Base-by-base conservation (phyloP, 257 asterid species). In the Craterostigma plantagineum region DNA sequence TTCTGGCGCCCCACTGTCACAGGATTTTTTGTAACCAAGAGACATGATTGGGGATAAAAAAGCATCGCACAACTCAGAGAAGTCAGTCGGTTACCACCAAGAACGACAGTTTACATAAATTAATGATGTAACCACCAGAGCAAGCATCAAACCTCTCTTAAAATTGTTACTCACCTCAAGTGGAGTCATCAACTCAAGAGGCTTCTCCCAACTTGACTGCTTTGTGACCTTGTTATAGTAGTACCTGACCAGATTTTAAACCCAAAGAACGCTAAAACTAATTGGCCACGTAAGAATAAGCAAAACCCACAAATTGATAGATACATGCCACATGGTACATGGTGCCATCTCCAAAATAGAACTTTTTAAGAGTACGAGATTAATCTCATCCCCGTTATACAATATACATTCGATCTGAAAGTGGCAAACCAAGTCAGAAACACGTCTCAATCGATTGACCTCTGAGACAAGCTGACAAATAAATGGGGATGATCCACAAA, bases 141-240 rank as follows among this genome's bases (percentile, higher is more conserved):
- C 45, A 11, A 8, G 16, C 16, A 41, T 11, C n/a, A n/a, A n/a
- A n/a, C n/a, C n/a, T n/a, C 53, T 57, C 58, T 23, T 6, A 23
- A 23, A 23, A 23, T 23, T 23, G 30, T 23, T 7, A 62, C 78
- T 63, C 76, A 83, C 98, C 98, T 90, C 98, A 41, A 74, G 48
- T 42, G 93, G 81, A 42, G 93, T 79, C 95, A 90, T 77, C 77
- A 90, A 62, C 63, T 90, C 98, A 39, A 59, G 38, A 63, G 98
- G 98, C 77, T 90, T 90, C 62, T 90, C 98, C 98, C 98, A 90
- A 67, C 86, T 76, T 35, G 98, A 90, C 65, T 73, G 91, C 65
- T 83, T 83, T 15, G 93, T 79, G 39, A 49, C 52, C 73, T 75
- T 82, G 75, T 90, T 90, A 77, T 79, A 76, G 56, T 82, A 90